Evolutionary conservation across 192 early-diverging fungal species (phyloP), one percentile per base, ranked within the genome.

Genomic region (Coemansia biformis): DNA sequence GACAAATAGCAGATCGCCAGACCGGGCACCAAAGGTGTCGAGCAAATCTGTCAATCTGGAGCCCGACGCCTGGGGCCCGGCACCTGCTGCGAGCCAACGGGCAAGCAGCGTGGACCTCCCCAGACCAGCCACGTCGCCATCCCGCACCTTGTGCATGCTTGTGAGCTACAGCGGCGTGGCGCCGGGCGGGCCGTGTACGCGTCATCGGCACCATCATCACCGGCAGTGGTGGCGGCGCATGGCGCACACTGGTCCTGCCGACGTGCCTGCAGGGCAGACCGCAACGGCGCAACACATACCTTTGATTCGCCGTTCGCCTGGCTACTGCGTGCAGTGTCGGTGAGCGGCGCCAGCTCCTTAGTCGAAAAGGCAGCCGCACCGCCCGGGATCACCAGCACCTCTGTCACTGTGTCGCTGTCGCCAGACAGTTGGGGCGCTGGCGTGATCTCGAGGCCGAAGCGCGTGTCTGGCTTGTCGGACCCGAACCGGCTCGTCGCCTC

Each of bases 391-490:
- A 67, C 55, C 15, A 75, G 37, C 0, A 47, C 59, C 46, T 75
- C 71, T 10, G 57, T 46, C 19, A 63, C 44, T 1, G 33, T 57
- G 23, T 65, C 44, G 12, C 44, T 22, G 5, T 59, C 64, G 9
- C 12, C 13, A 0, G 42, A 15, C 26, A 75, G 30, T 23, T 63
- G 55, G 0, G 59, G 59, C 0, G 44, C 22, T 32, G 65, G 69
- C 8, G 38, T 35, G 39, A 73, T 73, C 22, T 88, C 81, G 47
- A 96, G 65, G 12, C 76, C 87, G 67, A 84, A 91, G 21, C 92
- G 68, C 1, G 82, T 82, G 60, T 96, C 90, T 0, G 92, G 92
- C 54, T 96, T 96, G 53, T 96, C 92, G 0, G 88, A 90, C 1
- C 92, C 92, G 69, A 84, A 96, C 66, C 72, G 54, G 33, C 71